Base-by-base conservation (phyloP, 345 rosid species). In the Turritis glabra region DNA sequence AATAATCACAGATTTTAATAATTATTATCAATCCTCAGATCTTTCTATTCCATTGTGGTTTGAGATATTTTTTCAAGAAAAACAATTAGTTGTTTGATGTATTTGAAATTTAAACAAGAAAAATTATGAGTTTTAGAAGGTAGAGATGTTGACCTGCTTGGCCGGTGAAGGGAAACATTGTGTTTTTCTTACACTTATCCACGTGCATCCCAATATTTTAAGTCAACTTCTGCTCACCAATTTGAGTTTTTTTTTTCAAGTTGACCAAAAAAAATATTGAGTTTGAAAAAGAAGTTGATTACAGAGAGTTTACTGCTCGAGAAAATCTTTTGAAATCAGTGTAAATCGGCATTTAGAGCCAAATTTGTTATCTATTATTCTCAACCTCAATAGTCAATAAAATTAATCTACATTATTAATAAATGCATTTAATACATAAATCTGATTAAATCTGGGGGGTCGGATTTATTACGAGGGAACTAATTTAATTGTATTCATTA, bases 141-240 rank as follows among this genome's bases (percentile, higher is more conserved):
- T 77, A 65, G 62, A 71, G 80, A 77, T 71, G 77, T 66, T 59
- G 80, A 77, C 81, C 23, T 77, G 77, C 50, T 47, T 72, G 77
- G 77, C 73, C 81, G 77, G 81, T 72, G 81, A 72, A 66, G 71
- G 55, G 69, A 21, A 40, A 69, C 75, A 58, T 66, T 77, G 73
- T 58, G 73, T 72, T 72, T 66, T 72, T 65, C 69, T 57, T 70
- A 70, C 76, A 46, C 57, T 65, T 7, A 59, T 77, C 73, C 81
- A 77, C 81, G 81, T 77, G 77, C 69, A 5, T 30, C 9, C 69
- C 69, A 72, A 57, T 77, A 71, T 65, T 56, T 22, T 18, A 51
- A 65, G 68, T 77, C 77, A 72, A 77, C 25, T 72, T 77, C 19
- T 29, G 62, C 32, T 65, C 71, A 71, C 77, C 76, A 21, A 51